A percentile compares a stretch with the other conserved stretches of the same genome.
phyloP scores from a whole-genome alignment of 2,329 filamentous ascomycete species.

The Talaromyces sp. region DNA sequence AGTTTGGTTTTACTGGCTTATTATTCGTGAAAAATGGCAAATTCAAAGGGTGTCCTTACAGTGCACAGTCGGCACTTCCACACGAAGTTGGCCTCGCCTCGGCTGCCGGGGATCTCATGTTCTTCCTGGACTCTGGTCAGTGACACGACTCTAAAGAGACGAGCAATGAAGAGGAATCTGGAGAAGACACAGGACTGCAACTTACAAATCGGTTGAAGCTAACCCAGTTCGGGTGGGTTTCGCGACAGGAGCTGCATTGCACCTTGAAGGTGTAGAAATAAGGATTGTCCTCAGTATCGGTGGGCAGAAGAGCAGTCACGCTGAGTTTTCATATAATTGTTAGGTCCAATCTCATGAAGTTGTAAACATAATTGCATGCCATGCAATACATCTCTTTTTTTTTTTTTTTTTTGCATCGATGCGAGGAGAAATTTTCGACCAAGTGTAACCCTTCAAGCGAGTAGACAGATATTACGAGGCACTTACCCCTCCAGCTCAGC shows the following conservation, averaged over 20 bases:
- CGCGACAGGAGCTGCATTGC: slow-evolving; percentile 95
- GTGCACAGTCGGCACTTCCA: slow-evolving; percentile 99
- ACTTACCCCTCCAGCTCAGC: slow-evolving; percentile 44
- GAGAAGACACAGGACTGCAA: slow-evolving; percentile 11
- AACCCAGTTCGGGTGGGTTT: slow-evolving; percentile 84
- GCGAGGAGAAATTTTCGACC: slow-evolving; percentile 10
- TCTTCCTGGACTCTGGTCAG: slow-evolving; percentile 63
- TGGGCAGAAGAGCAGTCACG: slow-evolving; percentile 84
- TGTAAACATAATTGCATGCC: background rate
- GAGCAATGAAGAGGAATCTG: no score
- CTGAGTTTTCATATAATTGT: slow-evolving; percentile 50
- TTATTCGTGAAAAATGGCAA: background rate
- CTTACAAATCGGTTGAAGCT: slow-evolving; percentile 85
- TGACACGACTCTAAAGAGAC: background rate
- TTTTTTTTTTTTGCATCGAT: slow-evolving; percentile 6
- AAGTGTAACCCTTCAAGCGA: background rate
- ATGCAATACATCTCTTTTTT: slow-evolving; percentile 3
- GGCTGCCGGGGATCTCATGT: slow-evolving; percentile 88
- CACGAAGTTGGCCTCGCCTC: slow-evolving; percentile 98
- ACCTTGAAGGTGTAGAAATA: slow-evolving; percentile 99
- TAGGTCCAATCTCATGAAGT: slow-evolving; percentile 10
- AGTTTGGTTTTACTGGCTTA: background rate
- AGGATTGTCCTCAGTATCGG: slow-evolving; percentile 76
- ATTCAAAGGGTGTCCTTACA: slow-evolving; percentile 51
- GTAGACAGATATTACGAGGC: background rate